Evolutionary conservation across 495 filamentous ascomycete genomes (phyloP), one percentile per base, ranked within the genome.

Genomic region (Annulohypoxylon maeteangense): DNA sequence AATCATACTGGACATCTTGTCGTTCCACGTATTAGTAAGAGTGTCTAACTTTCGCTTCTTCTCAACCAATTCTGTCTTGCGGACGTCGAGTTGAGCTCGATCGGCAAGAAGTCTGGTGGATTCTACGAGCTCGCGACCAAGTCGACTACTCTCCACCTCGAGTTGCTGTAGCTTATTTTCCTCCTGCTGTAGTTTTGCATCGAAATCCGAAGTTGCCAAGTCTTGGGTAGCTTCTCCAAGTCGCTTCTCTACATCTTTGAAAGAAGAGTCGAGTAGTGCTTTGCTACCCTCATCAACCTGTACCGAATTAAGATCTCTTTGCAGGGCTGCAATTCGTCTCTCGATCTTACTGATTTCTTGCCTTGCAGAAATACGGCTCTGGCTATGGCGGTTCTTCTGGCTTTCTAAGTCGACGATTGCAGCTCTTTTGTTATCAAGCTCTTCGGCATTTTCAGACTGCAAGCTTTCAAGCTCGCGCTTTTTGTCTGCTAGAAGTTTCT

Each of bases 261-360:
- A 83, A 42, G 90, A 90, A 3, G 90, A 87, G 62, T 94, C 90
- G 11, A 97, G 84, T 3, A 90, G 82, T 31, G 90, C 90, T 74
- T 92, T 90, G 25, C 87, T 85, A 11, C 93, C 94, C 80, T 97
- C 94, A 70, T 97, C 95, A 44, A 93, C 84, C 12, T 90, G 86
- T 55, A 98, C 88, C 7, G 79, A 81, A 69, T 89, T 85, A 7
- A 95, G 79, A 12, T 91, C 89, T 34, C 78, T 80, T 70, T 95
- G 91, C 11, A 92, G 84, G 4, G 72, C 74, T 8, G 78, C 76
- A 8, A 89, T 86, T 56, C 90, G 91, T 65, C 82, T 88, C 57
- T 97, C 93, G 66, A 92, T 91, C 0, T 83, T 74, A 7, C 82
- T 78, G 60, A 96, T 92, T 61, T 90, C 88, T 67, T 91, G 83